Percentiles rank a stretch among this genome's conserved stretches.
Evolutionary conservation across 73 alveolate species (phyloP).

Genomic region (Tetrahymena malaccensis): DNA sequence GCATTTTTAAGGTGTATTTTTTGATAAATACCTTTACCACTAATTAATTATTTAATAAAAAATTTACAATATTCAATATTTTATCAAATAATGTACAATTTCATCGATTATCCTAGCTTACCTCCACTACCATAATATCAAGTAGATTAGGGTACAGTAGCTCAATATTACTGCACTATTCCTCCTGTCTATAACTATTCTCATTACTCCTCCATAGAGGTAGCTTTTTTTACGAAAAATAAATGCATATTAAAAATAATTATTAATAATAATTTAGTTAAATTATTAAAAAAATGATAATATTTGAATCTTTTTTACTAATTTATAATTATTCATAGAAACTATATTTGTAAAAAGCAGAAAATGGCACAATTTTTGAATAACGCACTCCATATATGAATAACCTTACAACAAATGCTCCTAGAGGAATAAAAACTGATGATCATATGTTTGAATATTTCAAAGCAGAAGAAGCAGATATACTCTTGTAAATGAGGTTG

Average conservation of each 20-base stretch:
- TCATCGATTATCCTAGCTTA: neutral
- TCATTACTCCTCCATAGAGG: neutral
- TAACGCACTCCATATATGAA: neutral
- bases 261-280: neutral
- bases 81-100: neutral
- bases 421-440: neutral
- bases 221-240: neutral
- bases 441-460: neutral
- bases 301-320: neutral
- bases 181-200: neutral
- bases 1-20: no score
- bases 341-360: neutral
- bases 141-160: neutral
- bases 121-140: neutral
- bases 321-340: neutral
- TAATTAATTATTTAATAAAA: no score
- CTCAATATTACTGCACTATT: neutral
- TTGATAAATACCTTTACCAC: neutral
- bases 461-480: neutral
- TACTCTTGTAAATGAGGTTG: neutral
- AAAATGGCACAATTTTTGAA: neutral
- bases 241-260: neutral
- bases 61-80: no score
- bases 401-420: neutral
- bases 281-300: neutral